phyloP scores from a whole-genome alignment of 345 rosid genomes.

The Lumnitzera racemosa region DNA sequence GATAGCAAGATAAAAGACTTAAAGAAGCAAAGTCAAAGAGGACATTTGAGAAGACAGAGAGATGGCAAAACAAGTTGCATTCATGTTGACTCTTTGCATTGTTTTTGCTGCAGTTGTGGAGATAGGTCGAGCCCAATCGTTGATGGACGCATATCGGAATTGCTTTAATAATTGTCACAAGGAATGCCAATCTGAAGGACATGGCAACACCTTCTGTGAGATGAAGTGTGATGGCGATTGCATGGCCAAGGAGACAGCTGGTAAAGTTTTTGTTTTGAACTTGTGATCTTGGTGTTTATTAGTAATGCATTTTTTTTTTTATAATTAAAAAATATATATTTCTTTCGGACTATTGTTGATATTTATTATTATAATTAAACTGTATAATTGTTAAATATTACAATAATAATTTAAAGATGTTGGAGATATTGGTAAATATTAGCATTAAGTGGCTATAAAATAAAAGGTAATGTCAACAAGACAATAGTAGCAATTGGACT shows the following conservation, averaged over 20 bases:
- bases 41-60: not conserved
- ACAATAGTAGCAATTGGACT: too few relatives aligned
- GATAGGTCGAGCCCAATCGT: not conserved
- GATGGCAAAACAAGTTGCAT: slow-evolving; percentile 21
- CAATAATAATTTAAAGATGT: too few relatives aligned
- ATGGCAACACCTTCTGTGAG: slow-evolving; percentile 15
- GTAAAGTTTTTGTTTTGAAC: not conserved
- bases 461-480: too few relatives aligned
- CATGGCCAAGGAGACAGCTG: slow-evolving; percentile 9
- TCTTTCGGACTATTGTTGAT: too few relatives aligned
- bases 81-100: slow-evolving; percentile 17
- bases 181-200: slow-evolving; percentile 9
- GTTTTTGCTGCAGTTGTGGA: slow-evolving; percentile 13
- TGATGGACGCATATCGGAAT: not conserved
- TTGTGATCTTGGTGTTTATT: too few relatives aligned
- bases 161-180: slow-evolving; percentile 13
- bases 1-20: not conserved
- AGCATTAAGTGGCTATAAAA: too few relatives aligned
- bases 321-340: too few relatives aligned
- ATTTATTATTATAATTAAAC: too few relatives aligned
- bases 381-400: too few relatives aligned
- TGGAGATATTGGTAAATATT: too few relatives aligned
- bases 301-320: too few relatives aligned
- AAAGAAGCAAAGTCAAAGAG: not conserved
- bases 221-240: slow-evolving; percentile 33